Conservation (phyloP, 2,329 filamentous ascomycete genomes). For the Scedosporium boydii region DNA sequence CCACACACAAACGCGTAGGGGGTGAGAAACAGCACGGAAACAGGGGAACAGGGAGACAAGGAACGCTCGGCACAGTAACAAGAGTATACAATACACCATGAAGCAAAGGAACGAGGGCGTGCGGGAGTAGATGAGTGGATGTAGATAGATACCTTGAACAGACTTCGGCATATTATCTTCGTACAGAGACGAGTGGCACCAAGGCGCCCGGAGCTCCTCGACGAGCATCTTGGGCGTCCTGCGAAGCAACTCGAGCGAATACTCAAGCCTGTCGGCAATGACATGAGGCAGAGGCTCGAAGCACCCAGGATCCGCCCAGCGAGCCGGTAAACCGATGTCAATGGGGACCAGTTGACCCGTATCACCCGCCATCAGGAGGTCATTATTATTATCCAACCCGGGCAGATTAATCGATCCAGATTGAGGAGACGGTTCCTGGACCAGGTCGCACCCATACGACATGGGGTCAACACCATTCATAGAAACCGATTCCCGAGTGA, state of each 20-base stretch:
- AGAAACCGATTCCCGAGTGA: background rate
- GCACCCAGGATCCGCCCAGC: constrained; percentile 3
- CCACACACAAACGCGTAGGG: background rate
- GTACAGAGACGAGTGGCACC: constrained; percentile 44
- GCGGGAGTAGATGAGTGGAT: background rate
- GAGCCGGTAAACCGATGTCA: background rate
- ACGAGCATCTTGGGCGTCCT: constrained; percentile 39
- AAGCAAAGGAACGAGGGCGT: background rate
- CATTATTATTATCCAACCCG: constrained; percentile 11
- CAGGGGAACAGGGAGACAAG: background rate
- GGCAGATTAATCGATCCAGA: background rate
- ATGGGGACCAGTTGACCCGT: constrained; percentile 5
- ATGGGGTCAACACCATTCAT: background rate
- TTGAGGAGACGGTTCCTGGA: background rate
- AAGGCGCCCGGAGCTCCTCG: constrained; percentile 37
- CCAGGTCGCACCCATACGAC: background rate
- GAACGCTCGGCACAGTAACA: background rate
- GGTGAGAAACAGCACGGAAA: background rate
- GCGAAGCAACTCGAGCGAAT: constrained; percentile 41
- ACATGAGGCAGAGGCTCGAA: constrained; percentile 15
- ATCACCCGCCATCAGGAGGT: constrained; percentile 15
- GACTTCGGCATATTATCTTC: constrained; percentile 37
- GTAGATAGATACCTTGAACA: constrained; percentile 28
- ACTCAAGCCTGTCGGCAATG: constrained; percentile 24
- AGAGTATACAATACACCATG: no score